phyloP scores from a whole-genome alignment of 2,329 filamentous ascomycete species.

The Ascochyta fabae region DNA sequence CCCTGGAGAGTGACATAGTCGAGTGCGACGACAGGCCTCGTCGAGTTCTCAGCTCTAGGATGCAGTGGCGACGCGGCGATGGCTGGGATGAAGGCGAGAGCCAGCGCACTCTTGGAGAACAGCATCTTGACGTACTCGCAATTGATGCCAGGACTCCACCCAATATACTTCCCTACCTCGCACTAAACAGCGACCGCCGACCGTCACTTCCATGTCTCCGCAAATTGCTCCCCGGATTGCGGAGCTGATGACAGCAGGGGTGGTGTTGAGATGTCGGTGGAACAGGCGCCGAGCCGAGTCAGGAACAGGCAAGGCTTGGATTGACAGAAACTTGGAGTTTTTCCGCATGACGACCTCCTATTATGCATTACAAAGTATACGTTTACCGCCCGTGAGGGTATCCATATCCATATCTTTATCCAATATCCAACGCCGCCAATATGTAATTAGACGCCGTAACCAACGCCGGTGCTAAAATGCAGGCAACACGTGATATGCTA shows the following conservation, averaged over 20 bases:
- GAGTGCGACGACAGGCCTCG: slow-evolving; percentile 35
- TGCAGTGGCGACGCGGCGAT: slow-evolving; percentile 20
- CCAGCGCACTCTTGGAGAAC: slow-evolving; percentile 6
- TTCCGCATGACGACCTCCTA: background rate
- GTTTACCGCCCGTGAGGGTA: background rate
- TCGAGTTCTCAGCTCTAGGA: slow-evolving; percentile 9
- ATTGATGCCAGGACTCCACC: background rate
- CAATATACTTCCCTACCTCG: slow-evolving; percentile 8
- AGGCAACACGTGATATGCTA: slow-evolving; percentile 13
- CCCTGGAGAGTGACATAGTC: slow-evolving; percentile 58
- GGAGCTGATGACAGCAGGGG: slow-evolving; percentile 13
- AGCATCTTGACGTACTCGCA: slow-evolving; percentile 21
- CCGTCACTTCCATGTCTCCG: slow-evolving; percentile 34
- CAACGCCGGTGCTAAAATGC: slow-evolving; percentile 2
- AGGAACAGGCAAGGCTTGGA: slow-evolving; percentile 3
- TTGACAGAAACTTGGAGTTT: slow-evolving; percentile 5
- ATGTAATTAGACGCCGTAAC: background rate
- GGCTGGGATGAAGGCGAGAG: slow-evolving; percentile 9
- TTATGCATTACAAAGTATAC: background rate
- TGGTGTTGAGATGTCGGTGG: slow-evolving; percentile 7
- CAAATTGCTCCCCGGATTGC: slow-evolving; percentile 32
- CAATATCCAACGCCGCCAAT: background rate
- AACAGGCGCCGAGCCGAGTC: slow-evolving; percentile 11
- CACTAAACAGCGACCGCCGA: slow-evolving; percentile 21
- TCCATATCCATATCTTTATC: background rate